Evolutionary conservation across 2,329 filamentous ascomycete species (phyloP).

Genomic region (Cordyceps militaris): DNA sequence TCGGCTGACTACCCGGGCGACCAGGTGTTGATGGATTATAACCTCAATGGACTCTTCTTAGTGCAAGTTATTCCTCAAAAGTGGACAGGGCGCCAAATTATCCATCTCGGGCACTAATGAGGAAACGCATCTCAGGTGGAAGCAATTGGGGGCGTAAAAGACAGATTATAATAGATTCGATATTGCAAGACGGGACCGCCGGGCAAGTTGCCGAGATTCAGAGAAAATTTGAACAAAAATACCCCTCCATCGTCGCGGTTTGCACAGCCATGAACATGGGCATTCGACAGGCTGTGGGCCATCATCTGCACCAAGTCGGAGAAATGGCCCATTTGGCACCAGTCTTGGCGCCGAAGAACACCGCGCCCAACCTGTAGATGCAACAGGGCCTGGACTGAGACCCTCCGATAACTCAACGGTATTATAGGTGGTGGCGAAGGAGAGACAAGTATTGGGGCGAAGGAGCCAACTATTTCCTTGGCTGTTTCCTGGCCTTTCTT

Average conservation of each 20-base stretch:
- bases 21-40: background rate
- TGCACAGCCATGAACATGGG: background rate
- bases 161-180: conserved; percentile 1
- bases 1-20: background rate
- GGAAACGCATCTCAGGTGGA: background rate
- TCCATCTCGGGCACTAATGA: conserved; percentile 1
- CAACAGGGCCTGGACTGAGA: background rate
- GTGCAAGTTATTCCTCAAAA: background rate
- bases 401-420: background rate
- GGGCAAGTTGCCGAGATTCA: background rate
- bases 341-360: background rate
- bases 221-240: background rate
- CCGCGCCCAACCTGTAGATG: background rate
- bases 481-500: background rate
- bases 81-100: background rate
- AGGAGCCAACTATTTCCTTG: background rate
- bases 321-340: background rate
- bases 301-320: background rate
- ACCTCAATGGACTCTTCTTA: background rate
- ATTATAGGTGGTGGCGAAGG: background rate
- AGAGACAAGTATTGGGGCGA: background rate
- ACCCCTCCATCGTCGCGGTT: background rate
- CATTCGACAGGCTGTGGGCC: background rate
- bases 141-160: conserved; percentile 2
- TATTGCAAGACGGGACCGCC: background rate